phyloP scores from a whole-genome alignment of 345 rosid species.

The Salix dunnii region DNA sequence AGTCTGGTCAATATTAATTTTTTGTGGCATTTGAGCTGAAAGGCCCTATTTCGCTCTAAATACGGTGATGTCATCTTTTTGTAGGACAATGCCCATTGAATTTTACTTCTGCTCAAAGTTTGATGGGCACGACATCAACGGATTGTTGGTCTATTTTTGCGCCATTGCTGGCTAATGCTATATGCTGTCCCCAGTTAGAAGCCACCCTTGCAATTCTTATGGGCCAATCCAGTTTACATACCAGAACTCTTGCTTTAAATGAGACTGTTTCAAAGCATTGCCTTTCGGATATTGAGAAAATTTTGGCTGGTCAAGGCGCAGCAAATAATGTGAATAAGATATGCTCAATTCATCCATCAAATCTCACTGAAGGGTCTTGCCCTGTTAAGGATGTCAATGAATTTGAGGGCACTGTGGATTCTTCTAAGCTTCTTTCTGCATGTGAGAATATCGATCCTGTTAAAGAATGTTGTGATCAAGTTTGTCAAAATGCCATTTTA shows the following conservation, averaged over 20 bases:
- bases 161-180: conserved; percentile 78
- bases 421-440: conserved; percentile 68
- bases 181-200: conserved; percentile 92
- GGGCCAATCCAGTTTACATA: conserved; percentile 71
- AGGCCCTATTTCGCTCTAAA: conserved; percentile 4
- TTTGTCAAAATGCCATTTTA: conserved; percentile 74
- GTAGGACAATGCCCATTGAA: conserved; percentile 72
- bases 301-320: conserved; percentile 78
- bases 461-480: conserved; percentile 81
- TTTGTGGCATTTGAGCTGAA: conserved; percentile 1
- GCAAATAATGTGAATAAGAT: conserved; percentile 44
- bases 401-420: conserved; percentile 64
- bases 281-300: conserved; percentile 76
- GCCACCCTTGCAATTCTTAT: conserved; percentile 73
- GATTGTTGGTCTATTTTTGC: conserved; percentile 82
- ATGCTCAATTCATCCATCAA: conserved; percentile 59
- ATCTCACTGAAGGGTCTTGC: conserved; percentile 81
- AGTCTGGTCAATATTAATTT: neutral
- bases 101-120: conserved; percentile 62
- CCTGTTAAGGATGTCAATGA: conserved; percentile 67
- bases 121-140: conserved; percentile 71
- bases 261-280: conserved; percentile 63
- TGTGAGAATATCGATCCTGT: conserved; percentile 80
- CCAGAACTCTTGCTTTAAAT: conserved; percentile 64
- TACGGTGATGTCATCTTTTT: conserved; percentile 9